Evolutionary conservation across 2,329 filamentous ascomycete genomes (phyloP).

Genomic region (Hymenoscyphus fraxineus): DNA sequence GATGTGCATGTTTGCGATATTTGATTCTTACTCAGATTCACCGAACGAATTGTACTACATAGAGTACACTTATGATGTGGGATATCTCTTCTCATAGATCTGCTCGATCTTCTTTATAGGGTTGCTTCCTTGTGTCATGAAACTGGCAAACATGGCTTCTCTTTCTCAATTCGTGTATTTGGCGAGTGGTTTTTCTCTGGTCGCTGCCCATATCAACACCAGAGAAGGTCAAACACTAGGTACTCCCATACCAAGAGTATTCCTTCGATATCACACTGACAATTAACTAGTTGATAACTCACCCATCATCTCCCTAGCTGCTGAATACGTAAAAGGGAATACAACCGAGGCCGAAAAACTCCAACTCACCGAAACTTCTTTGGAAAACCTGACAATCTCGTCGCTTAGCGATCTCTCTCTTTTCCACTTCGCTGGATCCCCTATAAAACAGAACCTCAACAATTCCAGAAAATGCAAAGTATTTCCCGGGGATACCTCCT

Average conservation of each 20-base stretch:
- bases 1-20: neutral
- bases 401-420: neutral
- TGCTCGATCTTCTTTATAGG: neutral
- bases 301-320: neutral
- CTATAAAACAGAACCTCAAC: neutral
- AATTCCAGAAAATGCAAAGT: constrained; percentile 20
- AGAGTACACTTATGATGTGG: neutral
- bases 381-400: neutral
- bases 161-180: neutral
- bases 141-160: neutral
- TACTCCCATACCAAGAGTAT: neutral
- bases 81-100: too few relatives aligned
- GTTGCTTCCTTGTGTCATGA: neutral
- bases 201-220: neutral
- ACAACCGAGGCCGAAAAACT: neutral
- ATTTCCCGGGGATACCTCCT: constrained; percentile 33
- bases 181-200: neutral
- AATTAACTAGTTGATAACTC: neutral
- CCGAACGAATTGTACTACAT: neutral
- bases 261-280: neutral
- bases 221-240: neutral
- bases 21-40: neutral
- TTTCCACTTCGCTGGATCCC: neutral
- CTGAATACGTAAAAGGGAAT: neutral
- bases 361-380: constrained; percentile 1